These are phyloP conservation scores for Microthyrium microscopicum DNA, from an alignment of 2,329 filamentous ascomycete genomes.

Conservation along the genomic window DNA sequence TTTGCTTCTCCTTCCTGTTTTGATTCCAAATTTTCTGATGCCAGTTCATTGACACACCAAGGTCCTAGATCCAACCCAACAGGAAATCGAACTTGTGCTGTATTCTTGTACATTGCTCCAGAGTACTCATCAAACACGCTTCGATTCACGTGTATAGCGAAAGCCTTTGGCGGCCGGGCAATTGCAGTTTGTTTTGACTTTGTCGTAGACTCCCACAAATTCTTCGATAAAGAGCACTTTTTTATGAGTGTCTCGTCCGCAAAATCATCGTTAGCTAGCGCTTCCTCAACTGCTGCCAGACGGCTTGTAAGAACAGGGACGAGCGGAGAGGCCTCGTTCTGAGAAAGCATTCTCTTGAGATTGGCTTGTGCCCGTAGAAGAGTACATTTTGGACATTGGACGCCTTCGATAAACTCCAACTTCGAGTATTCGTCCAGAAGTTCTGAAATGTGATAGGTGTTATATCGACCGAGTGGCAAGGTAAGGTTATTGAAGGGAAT, in stretches of 20 bases:
- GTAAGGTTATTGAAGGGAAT: constrained; percentile 92
- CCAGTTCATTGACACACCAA: constrained; percentile 49
- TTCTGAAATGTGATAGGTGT: constrained; percentile 56
- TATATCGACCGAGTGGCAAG: constrained; percentile 51
- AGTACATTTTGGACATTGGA: constrained; percentile 85
- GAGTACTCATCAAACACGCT: constrained; percentile 79
- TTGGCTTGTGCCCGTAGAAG: constrained; percentile 43
- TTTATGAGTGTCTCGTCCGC: constrained; percentile 37
- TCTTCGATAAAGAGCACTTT: constrained; percentile 31
- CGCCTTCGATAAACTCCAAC: constrained; percentile 71
- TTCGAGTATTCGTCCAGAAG: constrained; percentile 72
- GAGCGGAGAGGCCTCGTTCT: constrained; percentile 11
- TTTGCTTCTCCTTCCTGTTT: constrained; percentile 15
- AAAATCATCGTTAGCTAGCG: constrained; percentile 66
- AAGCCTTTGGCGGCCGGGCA: constrained; percentile 60
- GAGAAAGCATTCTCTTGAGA: constrained; percentile 22
- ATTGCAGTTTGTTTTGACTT: constrained; percentile 86
- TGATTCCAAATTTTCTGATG: constrained; percentile 13
- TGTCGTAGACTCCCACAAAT: constrained; percentile 55
- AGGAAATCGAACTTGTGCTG: constrained; percentile 63
- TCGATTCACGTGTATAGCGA: constrained; percentile 79
- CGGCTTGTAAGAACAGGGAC: constrained; percentile 33
- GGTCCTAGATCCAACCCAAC: constrained; percentile 54
- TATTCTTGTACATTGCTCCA: constrained; percentile 68
- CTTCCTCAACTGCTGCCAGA: constrained; percentile 49